Conservation (phyloP, 768 basidiomycete genomes). For the Auriscalpium orientale region DNA sequence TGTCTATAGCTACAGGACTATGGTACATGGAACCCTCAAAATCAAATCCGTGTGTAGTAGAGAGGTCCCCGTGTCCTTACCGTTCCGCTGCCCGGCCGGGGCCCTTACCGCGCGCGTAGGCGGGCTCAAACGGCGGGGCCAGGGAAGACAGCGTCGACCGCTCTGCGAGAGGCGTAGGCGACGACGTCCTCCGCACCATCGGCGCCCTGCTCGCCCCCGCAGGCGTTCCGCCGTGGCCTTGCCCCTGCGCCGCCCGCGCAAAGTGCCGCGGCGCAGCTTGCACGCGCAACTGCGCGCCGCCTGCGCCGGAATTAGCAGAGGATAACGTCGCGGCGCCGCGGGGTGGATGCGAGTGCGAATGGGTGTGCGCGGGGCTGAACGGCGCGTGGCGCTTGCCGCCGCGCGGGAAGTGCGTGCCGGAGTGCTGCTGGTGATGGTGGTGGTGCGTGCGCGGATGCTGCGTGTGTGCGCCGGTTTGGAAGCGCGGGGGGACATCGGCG, state of each 20-base stretch:
- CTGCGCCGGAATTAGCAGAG: neutral
- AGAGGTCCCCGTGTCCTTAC: neutral
- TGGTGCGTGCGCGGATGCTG: neutral
- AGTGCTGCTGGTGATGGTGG: neutral
- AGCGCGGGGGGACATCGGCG: neutral
- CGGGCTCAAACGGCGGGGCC: conserved; percentile 49
- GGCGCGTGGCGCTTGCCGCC: conserved; percentile 6
- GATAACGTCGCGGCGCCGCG: neutral
- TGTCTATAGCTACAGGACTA: neutral
- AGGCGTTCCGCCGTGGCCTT: conserved; percentile 8
- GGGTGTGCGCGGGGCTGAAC: neutral
- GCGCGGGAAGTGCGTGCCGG: neutral
- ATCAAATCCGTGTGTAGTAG: neutral
- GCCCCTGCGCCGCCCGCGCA: neutral
- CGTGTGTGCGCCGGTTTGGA: neutral
- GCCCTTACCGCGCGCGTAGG: conserved; percentile 14
- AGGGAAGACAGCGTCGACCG: conserved; percentile 42
- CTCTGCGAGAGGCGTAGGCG: conserved; percentile 7
- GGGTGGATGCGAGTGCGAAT: conserved; percentile 1
- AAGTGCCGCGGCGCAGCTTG: neutral
- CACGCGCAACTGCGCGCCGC: too few relatives aligned
- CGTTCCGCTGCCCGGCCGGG: neutral
- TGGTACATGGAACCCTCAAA: neutral
- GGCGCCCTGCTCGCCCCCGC: neutral
- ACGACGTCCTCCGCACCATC: conserved; percentile 9